Conservation (phyloP, 148 eudicot species). For the Polygonum aviculare region DNA sequence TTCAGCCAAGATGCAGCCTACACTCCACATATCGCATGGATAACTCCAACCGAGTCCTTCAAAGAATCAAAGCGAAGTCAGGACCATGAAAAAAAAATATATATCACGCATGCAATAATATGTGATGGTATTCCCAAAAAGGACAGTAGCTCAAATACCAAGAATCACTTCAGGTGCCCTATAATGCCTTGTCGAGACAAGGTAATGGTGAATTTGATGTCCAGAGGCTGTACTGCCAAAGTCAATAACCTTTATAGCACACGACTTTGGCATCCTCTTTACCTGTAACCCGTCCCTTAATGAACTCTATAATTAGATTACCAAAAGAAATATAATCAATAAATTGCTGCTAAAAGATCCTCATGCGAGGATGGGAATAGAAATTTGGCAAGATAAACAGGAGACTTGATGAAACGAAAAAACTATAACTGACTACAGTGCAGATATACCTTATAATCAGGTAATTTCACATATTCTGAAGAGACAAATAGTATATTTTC, state of each 20-base stretch:
- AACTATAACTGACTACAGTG: background rate
- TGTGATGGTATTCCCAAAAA: background rate
- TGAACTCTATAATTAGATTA: conserved; percentile 25
- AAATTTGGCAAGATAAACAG: background rate
- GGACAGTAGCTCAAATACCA: conserved; percentile 19
- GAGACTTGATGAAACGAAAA: background rate
- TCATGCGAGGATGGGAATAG: background rate
- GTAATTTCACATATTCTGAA: conserved; percentile 12
- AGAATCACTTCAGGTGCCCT: conserved; percentile 60
- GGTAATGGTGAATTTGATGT: conserved; percentile 36
- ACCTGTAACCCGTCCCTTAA: conserved; percentile 28
- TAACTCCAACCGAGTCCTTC: conserved; percentile 59
- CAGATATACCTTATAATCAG: conserved; percentile 13
- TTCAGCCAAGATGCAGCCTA: conserved; percentile 52
- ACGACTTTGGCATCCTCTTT: conserved; percentile 54
- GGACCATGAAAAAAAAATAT: background rate
- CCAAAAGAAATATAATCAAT: background rate
- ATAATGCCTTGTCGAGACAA: conserved; percentile 53
- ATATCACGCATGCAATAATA: background rate
- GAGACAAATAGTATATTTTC: conserved; percentile 12
- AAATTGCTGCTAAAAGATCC: background rate
- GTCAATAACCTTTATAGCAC: conserved; percentile 60
- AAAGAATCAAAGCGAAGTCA: background rate
- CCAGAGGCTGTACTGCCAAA: conserved; percentile 61
- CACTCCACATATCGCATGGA: conserved; percentile 58